phyloP scores from a whole-genome alignment of 2,329 filamentous ascomycete species.

The Trichocomaceae sp. region DNA sequence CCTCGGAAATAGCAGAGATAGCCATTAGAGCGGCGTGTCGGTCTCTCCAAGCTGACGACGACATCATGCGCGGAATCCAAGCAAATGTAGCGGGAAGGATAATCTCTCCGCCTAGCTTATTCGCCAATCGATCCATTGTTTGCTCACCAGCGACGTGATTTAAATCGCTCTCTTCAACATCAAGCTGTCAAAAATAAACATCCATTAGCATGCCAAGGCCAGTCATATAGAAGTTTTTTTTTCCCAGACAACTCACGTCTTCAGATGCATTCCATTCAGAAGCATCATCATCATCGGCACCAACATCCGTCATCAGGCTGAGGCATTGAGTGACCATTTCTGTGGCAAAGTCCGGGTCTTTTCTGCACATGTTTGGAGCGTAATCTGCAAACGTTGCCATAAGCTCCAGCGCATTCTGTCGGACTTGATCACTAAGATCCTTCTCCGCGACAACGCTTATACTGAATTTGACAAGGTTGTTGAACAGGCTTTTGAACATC shows the following conservation, averaged over 20 bases:
- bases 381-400: slow-evolving; percentile 98
- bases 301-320: slow-evolving; percentile 96
- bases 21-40: slow-evolving; percentile 96
- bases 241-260: slow-evolving; percentile 62
- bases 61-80: slow-evolving; percentile 98
- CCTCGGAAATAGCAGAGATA: slow-evolving; percentile 96
- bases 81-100: slow-evolving; percentile 89
- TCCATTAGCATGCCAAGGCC: not conserved
- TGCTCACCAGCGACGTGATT: slow-evolving; percentile 98
- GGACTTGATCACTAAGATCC: slow-evolving; percentile 79
- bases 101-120: slow-evolving; percentile 92
- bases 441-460: slow-evolving; percentile 94
- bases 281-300: slow-evolving; percentile 88
- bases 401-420: slow-evolving; percentile 91
- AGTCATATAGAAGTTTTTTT: not conserved
- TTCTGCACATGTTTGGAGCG: slow-evolving; percentile 87
- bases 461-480: slow-evolving; percentile 84
- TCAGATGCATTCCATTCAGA: slow-evolving; percentile 88
- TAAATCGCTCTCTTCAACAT: slow-evolving; percentile 89
- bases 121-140: slow-evolving; percentile 94
- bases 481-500: slow-evolving; percentile 96
- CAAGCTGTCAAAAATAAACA: slow-evolving; percentile 51
- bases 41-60: slow-evolving; percentile 87
- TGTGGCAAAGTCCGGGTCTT: slow-evolving; percentile 81
- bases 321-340: slow-evolving; percentile 99